phyloP scores from a whole-genome alignment of 1,139 yeast genomes.

The Taiozyma sp. region DNA sequence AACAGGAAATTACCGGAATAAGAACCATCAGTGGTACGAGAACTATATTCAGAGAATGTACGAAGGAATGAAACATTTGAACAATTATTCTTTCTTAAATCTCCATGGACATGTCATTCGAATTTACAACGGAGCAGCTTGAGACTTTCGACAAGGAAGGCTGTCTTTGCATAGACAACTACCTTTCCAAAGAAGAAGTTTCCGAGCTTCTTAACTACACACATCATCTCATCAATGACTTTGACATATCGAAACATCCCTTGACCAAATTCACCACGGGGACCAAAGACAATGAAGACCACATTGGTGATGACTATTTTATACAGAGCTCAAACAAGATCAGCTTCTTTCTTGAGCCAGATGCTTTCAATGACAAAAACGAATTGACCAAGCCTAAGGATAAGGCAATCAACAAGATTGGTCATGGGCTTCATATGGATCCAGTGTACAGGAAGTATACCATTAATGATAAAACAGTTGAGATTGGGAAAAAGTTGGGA shows the following conservation, averaged over 20 bases:
- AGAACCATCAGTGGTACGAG: not conserved
- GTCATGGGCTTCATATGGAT: slow-evolving; percentile 66
- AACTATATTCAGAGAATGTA: not conserved
- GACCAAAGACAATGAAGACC: slow-evolving; percentile 40
- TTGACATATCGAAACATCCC: slow-evolving; percentile 60
- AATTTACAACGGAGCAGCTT: slow-evolving; percentile 33
- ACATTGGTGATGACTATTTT: slow-evolving; percentile 72
- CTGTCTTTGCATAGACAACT: slow-evolving; percentile 53
- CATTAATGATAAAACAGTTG: slow-evolving; percentile 42
- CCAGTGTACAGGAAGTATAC: slow-evolving; percentile 44
- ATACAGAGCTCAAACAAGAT: slow-evolving; percentile 65
- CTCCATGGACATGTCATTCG: not conserved
- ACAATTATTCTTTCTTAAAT: not conserved
- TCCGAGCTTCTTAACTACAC: slow-evolving; percentile 38
- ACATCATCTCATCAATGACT: slow-evolving; percentile 37
- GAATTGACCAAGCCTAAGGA: slow-evolving; percentile 46
- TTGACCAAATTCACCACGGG: slow-evolving; percentile 66
- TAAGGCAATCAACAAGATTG: slow-evolving; percentile 67
- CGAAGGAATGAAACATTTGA: not conserved
- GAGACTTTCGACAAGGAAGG: slow-evolving; percentile 50
- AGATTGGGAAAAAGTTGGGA: slow-evolving; percentile 46
- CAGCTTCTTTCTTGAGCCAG: slow-evolving; percentile 66
- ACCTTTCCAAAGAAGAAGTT: slow-evolving; percentile 40
- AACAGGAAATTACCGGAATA: not conserved
- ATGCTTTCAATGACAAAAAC: slow-evolving; percentile 47